Conservation (phyloP, 2,329 filamentous ascomycete genomes). For the Magnaporthiopsis incrustans region DNA sequence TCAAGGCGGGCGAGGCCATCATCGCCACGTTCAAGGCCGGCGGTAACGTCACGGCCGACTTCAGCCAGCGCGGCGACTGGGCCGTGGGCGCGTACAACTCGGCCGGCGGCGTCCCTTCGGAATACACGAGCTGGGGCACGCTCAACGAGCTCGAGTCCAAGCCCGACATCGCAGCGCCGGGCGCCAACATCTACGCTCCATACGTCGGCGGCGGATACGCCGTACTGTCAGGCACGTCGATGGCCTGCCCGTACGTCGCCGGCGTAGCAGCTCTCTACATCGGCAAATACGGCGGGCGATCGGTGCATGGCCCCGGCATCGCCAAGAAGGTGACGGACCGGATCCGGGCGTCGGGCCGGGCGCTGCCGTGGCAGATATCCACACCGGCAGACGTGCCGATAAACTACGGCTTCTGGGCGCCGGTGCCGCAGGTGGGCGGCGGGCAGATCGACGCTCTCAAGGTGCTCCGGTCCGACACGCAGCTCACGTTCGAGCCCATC, state of each 20-base stretch:
- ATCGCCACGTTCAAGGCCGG: conserved; percentile 21
- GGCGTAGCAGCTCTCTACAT: conserved; percentile 37
- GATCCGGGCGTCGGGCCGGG: neutral
- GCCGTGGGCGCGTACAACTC: conserved; percentile 25
- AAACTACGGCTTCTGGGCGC: conserved; percentile 9
- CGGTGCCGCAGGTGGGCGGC: conserved; percentile 21
- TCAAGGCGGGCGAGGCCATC: conserved; percentile 21
- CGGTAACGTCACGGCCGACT: conserved; percentile 23
- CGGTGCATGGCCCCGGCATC: neutral
- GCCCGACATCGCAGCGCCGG: conserved; percentile 34
- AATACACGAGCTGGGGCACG: conserved; percentile 33
- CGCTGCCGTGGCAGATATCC: neutral
- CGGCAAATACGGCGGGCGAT: conserved; percentile 21
- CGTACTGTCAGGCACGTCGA: conserved; percentile 44
- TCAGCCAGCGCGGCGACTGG: conserved; percentile 25
- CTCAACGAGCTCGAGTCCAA: conserved; percentile 34
- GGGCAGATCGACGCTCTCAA: conserved; percentile 34
- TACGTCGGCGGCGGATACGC: conserved; percentile 28
- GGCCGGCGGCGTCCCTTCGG: conserved; percentile 27
- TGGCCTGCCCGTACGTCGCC: conserved; percentile 36
- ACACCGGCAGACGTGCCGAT: neutral
- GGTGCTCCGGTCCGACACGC: conserved; percentile 29
- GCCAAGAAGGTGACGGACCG: neutral
- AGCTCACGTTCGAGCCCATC: conserved; percentile 28
- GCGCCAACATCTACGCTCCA: conserved; percentile 36